Conservation (phyloP, 306 rosid genomes). For the Pachyrhizus erosus region DNA sequence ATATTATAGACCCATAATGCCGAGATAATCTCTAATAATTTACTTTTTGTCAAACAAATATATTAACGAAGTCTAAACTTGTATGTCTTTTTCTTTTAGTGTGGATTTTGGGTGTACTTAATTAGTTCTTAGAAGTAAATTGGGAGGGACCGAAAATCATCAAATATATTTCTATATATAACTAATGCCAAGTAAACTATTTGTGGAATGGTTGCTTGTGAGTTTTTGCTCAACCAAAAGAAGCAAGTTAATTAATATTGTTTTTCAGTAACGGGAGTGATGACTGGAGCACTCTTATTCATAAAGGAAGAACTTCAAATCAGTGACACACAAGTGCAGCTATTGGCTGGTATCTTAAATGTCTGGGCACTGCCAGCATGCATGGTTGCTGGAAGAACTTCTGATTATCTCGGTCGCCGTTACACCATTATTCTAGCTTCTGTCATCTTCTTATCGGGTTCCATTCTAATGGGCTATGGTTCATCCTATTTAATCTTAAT, state of each 20-base stretch:
- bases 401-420: conserved; percentile 75
- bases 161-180: no score
- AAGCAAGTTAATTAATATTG: not conserved
- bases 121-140: no score
- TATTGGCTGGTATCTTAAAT: conserved; percentile 72
- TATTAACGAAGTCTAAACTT: no score
- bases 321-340: conserved; percentile 63
- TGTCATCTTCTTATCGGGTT: conserved; percentile 62
- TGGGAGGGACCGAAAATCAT: not conserved
- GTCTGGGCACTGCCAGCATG: conserved; percentile 60
- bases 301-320: conserved; percentile 74
- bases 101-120: not conserved
- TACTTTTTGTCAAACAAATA: no score
- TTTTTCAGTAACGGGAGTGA: conserved; percentile 64
- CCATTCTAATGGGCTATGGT: conserved; percentile 74
- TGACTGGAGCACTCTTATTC: conserved; percentile 86
- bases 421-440: conserved; percentile 65
- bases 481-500: conserved; percentile 59
- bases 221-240: not conserved
- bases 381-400: conserved; percentile 63
- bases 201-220: no score
- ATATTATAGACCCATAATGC: no score
- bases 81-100: no score
- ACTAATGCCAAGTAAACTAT: no score
- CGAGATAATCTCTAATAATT: no score